phyloP scores from a whole-genome alignment of 2,329 filamentous ascomycete genomes.

The Fusarium vanettenii region DNA sequence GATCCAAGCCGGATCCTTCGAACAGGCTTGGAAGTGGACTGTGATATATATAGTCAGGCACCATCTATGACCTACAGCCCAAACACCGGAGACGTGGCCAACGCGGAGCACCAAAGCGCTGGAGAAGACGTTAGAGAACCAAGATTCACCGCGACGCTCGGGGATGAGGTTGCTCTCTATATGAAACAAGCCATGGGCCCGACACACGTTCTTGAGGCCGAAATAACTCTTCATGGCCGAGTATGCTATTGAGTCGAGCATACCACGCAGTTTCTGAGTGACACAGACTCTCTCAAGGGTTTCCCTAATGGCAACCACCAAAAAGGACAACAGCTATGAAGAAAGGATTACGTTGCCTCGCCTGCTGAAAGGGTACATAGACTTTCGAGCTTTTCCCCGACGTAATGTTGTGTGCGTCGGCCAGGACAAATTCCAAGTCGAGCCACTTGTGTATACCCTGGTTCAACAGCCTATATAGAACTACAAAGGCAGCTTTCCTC shows the following conservation, averaged over 20 bases:
- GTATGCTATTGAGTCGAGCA: background rate
- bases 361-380: background rate
- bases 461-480: background rate
- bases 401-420: background rate
- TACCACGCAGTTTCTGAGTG: background rate
- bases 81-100: background rate
- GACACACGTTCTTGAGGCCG: background rate
- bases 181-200: background rate
- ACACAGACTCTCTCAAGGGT: background rate
- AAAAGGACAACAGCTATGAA: background rate
- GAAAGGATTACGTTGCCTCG: background rate
- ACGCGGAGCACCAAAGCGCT: background rate
- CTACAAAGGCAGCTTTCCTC: background rate
- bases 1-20: background rate
- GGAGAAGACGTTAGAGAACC: background rate
- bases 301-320: background rate
- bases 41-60: background rate
- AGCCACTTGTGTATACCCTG: background rate
- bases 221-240: background rate
- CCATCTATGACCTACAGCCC: background rate
- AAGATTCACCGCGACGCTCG: background rate
- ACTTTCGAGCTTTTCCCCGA: background rate
- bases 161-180: background rate
- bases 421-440: background rate
- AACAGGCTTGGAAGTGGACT: background rate